Base-by-base conservation (phyloP, 306 rosid genomes). In the Aeschynomene evenia region DNA sequence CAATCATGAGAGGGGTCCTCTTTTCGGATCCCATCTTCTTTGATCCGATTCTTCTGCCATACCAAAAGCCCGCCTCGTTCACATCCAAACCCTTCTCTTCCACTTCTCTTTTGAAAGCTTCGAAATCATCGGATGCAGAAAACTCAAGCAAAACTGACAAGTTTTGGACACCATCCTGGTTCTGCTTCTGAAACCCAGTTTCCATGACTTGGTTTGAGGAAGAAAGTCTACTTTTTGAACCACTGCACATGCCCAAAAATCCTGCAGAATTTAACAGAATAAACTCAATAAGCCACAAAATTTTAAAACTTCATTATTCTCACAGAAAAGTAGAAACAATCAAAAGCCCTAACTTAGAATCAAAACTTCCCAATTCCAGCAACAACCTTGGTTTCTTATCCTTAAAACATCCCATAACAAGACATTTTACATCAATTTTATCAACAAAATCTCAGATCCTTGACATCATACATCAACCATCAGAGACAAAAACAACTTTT, bases 1-100 rank as follows among this genome's bases (percentile, higher is more conserved):
- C 99, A 67, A 95, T 89, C 97, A 91, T 89, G 23, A 95, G 88
- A 0, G 99, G 95, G 5, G 99, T 95, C 79, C 99, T 80, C 66
- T 86, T 84, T 69, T 91, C 97, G 8, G 81, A 83, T 4, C 88
- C 96, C 99, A 95, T 95, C 90, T 86, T 87, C 79, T 88, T 91
- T 13, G 96, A 87, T 52, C 97, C 97, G 29, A 91, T 83, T 69
- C 88, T 81, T 73, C 99, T 89, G 1, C 97, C 96, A 76, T 95
- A 95, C 99, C 99, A 95, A 63, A 85, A 83, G 39, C 91, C 82
- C 6, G 84, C 84, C 58, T 86, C 88, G 64, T 86, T 85, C 23
- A 83, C 79, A 57, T 84, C 81, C 54, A 83, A 66, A 34, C 92
- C 97, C 68, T 72, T 88, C 73, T 81, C 91, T 68, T 84, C 95